phyloP scores from a whole-genome alignment of 1,284 basidiomycete species.

The Trametes polyzona region DNA sequence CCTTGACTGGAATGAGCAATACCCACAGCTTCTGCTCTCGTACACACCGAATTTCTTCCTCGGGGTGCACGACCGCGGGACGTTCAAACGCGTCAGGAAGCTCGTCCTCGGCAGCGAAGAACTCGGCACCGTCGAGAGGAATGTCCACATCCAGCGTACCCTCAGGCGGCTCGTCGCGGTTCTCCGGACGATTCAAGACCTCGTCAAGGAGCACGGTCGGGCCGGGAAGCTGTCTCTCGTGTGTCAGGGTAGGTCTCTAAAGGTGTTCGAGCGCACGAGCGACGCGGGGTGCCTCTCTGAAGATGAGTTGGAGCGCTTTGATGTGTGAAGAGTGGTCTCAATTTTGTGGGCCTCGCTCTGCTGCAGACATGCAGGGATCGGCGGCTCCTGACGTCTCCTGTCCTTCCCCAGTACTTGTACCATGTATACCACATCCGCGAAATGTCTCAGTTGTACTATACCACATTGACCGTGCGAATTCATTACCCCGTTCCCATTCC shows the following conservation, averaged over 20 bases:
- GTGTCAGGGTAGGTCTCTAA: constrained; percentile 44
- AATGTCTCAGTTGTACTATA: no score
- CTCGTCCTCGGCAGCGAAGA: constrained; percentile 41
- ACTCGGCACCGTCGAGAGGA: constrained; percentile 35
- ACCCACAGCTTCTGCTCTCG: constrained; percentile 58
- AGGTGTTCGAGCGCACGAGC: constrained; percentile 46
- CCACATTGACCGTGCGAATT: no score
- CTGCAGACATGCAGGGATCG: background rate
- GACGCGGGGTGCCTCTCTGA: constrained; percentile 46
- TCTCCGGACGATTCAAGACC: constrained; percentile 44
- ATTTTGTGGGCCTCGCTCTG: background rate
- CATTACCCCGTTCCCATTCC: no score
- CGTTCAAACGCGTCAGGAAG: constrained; percentile 46
- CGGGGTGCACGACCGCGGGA: constrained; percentile 50
- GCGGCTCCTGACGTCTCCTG: background rate
- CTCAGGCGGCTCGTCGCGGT: constrained; percentile 46
- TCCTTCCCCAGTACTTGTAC: background rate
- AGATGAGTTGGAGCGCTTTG: constrained; percentile 42
- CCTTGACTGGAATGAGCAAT: constrained; percentile 51
- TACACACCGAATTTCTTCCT: constrained; percentile 56
- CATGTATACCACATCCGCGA: no score
- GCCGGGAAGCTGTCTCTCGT: constrained; percentile 50
- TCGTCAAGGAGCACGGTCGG: constrained; percentile 49
- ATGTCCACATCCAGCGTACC: constrained; percentile 33
- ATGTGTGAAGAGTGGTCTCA: constrained; percentile 4